Conservation (phyloP, 495 filamentous ascomycete species). For the Trypethelium eluteriae region DNA sequence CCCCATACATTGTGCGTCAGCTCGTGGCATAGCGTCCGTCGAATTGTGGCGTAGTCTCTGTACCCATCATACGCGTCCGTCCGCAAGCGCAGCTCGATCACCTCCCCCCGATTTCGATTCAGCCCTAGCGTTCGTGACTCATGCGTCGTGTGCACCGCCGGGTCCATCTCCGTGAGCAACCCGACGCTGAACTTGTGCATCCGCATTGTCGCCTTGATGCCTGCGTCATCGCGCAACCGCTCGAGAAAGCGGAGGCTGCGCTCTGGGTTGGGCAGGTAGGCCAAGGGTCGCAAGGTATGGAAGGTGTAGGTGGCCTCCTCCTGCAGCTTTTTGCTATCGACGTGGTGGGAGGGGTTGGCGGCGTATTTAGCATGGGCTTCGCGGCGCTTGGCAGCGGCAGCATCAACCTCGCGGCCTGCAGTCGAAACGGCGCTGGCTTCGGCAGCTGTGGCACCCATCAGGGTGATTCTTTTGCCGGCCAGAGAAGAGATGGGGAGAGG, state of each 20-base stretch:
- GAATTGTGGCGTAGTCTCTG: constrained; percentile 78
- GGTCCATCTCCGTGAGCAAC: constrained; percentile 91
- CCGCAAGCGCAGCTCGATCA: constrained; percentile 81
- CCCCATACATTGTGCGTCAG: constrained; percentile 83
- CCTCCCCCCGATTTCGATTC: constrained; percentile 80
- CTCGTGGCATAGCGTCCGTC: constrained; percentile 91
- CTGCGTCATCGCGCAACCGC: constrained; percentile 71
- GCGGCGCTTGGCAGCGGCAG: constrained; percentile 37
- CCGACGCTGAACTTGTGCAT: constrained; percentile 80
- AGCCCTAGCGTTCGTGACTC: constrained; percentile 76
- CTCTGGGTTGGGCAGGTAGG: constrained; percentile 67
- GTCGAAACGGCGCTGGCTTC: constrained; percentile 47
- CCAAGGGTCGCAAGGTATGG: constrained; percentile 63
- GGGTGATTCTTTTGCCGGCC: constrained; percentile 49
- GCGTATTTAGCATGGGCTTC: constrained; percentile 35
- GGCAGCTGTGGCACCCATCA: constrained; percentile 53
- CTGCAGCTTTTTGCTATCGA: constrained; percentile 42
- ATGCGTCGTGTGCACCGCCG: constrained; percentile 68
- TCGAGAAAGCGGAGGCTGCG: constrained; percentile 64
- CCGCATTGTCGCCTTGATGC: constrained; percentile 74
- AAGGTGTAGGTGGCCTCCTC: constrained; percentile 70
- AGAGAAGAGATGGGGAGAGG: constrained; percentile 48
- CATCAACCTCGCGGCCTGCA: constrained; percentile 37
- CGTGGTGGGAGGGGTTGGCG: constrained; percentile 29
- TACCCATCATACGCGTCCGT: constrained; percentile 95